Percentiles rank a stretch among this genome's conserved stretches.
These are phyloP conservation scores for Vinca minor DNA, from an alignment of 257 asterid species.

Conservation along the genomic window DNA sequence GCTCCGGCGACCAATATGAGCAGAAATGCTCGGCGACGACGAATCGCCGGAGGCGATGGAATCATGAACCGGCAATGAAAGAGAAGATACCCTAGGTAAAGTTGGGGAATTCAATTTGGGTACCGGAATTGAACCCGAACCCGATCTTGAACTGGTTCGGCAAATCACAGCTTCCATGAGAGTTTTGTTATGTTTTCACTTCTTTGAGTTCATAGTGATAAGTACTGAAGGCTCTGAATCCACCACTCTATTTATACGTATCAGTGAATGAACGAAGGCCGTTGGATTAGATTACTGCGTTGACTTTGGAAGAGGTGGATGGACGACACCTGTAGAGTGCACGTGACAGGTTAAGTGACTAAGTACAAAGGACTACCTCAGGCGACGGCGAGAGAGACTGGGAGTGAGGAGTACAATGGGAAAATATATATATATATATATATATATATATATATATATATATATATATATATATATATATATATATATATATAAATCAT, in stretches of 20 bases:
- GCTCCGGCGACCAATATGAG: conserved; percentile 17
- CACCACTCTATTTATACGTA: not conserved
- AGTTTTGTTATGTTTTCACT: conserved; percentile 4
- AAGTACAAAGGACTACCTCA: conserved; percentile 13
- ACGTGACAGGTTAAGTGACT: conserved; percentile 30
- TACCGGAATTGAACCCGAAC: conserved; percentile 36
- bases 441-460: too few relatives aligned
- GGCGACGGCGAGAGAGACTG: conserved; percentile 22
- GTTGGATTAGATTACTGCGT: conserved; percentile 17
- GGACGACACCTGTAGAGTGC: conserved; percentile 30
- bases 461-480: too few relatives aligned
- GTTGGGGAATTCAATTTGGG: conserved; percentile 12
- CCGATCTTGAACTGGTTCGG: too few relatives aligned
- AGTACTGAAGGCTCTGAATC: not conserved
- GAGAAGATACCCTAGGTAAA: conserved; percentile 18
- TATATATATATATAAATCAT: too few relatives aligned
- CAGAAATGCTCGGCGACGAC: conserved; percentile 21
- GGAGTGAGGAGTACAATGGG: conserved; percentile 3
- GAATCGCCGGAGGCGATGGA: conserved; percentile 9
- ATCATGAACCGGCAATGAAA: conserved; percentile 16
- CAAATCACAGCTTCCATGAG: conserved; percentile 38
- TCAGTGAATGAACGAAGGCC: conserved; percentile 6
- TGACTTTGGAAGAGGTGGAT: conserved; percentile 6
- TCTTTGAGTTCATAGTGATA: not conserved
- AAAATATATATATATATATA: too few relatives aligned